These are phyloP conservation scores for Ustulina deusta DNA, from an alignment of 2,329 filamentous ascomycete species.

Conservation along the genomic window DNA sequence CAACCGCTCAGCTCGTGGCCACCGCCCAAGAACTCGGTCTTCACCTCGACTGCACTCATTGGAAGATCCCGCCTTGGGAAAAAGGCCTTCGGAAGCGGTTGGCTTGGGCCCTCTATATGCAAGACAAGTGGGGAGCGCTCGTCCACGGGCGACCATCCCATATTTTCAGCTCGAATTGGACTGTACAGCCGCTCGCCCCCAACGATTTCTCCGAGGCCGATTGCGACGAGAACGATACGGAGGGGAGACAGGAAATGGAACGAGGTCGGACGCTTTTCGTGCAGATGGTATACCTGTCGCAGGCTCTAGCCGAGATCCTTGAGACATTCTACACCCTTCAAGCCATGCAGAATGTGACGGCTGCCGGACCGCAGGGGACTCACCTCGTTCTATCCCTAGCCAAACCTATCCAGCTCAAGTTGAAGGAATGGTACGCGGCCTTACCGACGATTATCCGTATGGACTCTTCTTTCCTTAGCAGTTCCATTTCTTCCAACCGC, in stretches of 20 bases:
- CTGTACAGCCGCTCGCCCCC: slow-evolving; percentile 67
- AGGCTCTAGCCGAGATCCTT: slow-evolving; percentile 82
- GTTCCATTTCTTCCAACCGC: slow-evolving; percentile 56
- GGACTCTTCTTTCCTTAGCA: slow-evolving; percentile 67
- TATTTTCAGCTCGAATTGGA: slow-evolving; percentile 70
- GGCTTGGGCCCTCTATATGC: slow-evolving; percentile 93
- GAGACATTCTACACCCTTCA: slow-evolving; percentile 85
- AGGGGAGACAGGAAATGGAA: slow-evolving; percentile 74
- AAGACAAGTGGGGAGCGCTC: slow-evolving; percentile 86
- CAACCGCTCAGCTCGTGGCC: slow-evolving; percentile 88
- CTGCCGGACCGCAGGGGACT: slow-evolving; percentile 76
- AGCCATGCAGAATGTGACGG: slow-evolving; percentile 76
- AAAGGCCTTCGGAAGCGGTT: slow-evolving; percentile 85
- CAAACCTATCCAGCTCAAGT: slow-evolving; percentile 83
- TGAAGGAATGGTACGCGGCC: slow-evolving; percentile 84
- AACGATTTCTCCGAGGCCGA: slow-evolving; percentile 75
- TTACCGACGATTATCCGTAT: slow-evolving; percentile 74
- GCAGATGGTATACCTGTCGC: slow-evolving; percentile 80
- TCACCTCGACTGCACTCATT: slow-evolving; percentile 86
- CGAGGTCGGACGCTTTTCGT: slow-evolving; percentile 77
- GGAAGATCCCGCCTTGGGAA: slow-evolving; percentile 92
- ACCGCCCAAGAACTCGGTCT: slow-evolving; percentile 88
- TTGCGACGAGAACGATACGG: slow-evolving; percentile 70
- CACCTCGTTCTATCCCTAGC: slow-evolving; percentile 79
- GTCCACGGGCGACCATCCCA: slow-evolving; percentile 81